Base-by-base conservation (phyloP, 306 rosid species). In the Potentilla sterilis region DNA sequence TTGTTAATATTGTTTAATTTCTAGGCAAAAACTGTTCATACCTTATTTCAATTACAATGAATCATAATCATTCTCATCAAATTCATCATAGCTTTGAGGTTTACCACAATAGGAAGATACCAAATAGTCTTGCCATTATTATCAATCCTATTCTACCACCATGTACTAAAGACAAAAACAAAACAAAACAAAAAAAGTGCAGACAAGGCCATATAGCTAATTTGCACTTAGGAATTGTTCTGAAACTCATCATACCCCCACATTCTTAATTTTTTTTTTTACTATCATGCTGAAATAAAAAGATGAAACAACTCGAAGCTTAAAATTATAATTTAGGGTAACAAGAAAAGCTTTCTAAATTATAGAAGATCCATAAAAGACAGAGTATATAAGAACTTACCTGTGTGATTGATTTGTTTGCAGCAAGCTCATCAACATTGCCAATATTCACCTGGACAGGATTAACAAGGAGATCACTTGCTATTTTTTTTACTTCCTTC, bases 401-500 rank as follows among this genome's bases (percentile, higher is more conserved):
- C 99, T 96, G 99, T 70, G 99, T 96, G 67, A 96, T 96, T 65
- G 99, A 72, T 84, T 96, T 96, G 86, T 96, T 96, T 69, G 99
- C 99, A 54, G 86, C 90, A 81, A 96, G 99, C 93, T 90, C 99
- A 75, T 95, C 96, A 43, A 90, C 98, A 37, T 74, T 92, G 77
- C 99, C 99, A 83, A 96, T 96, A 86, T 89, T 96, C 84, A 96
- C 98, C 84, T 96, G 99, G 86, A 92, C 97, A 58, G 99, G 95
- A 83, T 88, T 85, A 34, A 92, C 98, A 67, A 96, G 98, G 80
- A 96, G 99, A 78, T 96, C 99, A 35, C 92, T 2, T 0, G 99
- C 99, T 84, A 96, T 96, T 83, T 96, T 96, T 75, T 97, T 88
- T 11, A 96, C 99, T 90, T 96, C 99, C 87, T 96, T 96, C 14